These are phyloP conservation scores for Sporothrix variecibatus DNA, from an alignment of 2,329 filamentous ascomycete species.

Conservation along the genomic window DNA sequence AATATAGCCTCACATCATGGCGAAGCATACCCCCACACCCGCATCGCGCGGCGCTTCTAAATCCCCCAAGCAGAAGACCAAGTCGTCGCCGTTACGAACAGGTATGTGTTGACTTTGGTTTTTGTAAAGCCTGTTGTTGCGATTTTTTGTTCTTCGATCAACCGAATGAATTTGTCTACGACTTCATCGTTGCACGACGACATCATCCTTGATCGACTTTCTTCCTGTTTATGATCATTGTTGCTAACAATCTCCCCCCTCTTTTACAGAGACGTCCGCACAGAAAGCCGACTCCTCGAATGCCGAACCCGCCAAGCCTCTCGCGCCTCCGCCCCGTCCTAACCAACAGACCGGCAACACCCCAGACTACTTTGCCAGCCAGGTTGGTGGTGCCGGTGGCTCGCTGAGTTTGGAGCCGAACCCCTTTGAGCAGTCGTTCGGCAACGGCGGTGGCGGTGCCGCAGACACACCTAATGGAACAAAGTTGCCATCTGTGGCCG, in stretches of 20 bases:
- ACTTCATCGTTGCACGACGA: neutral
- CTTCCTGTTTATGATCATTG: neutral
- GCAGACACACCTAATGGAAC: constrained; percentile 80
- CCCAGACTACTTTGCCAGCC: constrained; percentile 69
- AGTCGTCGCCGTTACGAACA: constrained; percentile 45
- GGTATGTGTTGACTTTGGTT: constrained; percentile 42
- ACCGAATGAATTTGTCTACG: neutral
- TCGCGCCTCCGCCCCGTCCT: constrained; percentile 71
- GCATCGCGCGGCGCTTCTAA: constrained; percentile 48
- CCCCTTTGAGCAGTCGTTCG: constrained; percentile 95
- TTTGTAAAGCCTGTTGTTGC: constrained; percentile 15
- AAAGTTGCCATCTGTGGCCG: constrained; percentile 84
- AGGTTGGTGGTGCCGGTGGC: constrained; percentile 45
- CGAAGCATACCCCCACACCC: constrained; percentile 45
- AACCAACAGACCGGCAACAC: constrained; percentile 54
- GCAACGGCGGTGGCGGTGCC: constrained; percentile 49
- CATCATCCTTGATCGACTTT: neutral
- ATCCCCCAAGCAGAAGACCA: constrained; percentile 51
- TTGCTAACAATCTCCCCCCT: neutral
- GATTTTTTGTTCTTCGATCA: neutral
- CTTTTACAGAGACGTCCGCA: neutral
- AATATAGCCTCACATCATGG: constrained; percentile 44
- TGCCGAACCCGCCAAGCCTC: constrained; percentile 63
- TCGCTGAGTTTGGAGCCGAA: constrained; percentile 82
- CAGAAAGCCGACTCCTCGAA: constrained; percentile 40